These are phyloP conservation scores for Ustilaginoidea virens DNA, from an alignment of 2,329 filamentous ascomycete genomes.

Conservation along the genomic window DNA sequence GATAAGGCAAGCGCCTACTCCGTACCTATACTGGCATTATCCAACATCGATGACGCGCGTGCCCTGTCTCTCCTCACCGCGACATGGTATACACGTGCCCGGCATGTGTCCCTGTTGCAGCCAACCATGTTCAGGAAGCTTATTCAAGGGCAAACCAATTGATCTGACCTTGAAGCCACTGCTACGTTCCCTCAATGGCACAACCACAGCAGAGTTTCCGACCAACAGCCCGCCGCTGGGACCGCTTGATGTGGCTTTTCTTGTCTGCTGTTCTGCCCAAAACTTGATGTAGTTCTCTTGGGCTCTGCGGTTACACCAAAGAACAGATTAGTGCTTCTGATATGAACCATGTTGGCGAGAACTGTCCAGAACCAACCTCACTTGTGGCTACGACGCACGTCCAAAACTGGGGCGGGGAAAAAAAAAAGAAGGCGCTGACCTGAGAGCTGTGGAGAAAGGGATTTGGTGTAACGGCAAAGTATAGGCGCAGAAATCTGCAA, in stretches of 20 bases:
- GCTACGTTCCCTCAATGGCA: too few relatives aligned
- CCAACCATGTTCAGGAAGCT: constrained; percentile 2
- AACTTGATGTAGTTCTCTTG: too few relatives aligned
- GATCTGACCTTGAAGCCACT: too few relatives aligned
- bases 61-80: neutral
- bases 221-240: too few relatives aligned
- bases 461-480: constrained; percentile 1
- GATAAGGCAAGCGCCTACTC: constrained; percentile 1
- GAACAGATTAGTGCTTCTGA: neutral
- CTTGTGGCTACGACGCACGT: too few relatives aligned
- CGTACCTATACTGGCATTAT: neutral
- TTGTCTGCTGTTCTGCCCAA: too few relatives aligned
- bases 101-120: constrained; percentile 1
- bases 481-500: too few relatives aligned
- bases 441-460: neutral
- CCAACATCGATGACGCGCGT: constrained; percentile 1
- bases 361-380: neutral
- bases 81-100: constrained; percentile 5
- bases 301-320: neutral
- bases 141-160: too few relatives aligned
- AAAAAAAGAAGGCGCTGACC: too few relatives aligned
- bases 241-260: too few relatives aligned
- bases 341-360: neutral
- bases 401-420: too few relatives aligned
- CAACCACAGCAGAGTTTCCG: too few relatives aligned